phyloP scores from a whole-genome alignment of 2,329 filamentous ascomycete species.

The Colletotrichum sp. region DNA sequence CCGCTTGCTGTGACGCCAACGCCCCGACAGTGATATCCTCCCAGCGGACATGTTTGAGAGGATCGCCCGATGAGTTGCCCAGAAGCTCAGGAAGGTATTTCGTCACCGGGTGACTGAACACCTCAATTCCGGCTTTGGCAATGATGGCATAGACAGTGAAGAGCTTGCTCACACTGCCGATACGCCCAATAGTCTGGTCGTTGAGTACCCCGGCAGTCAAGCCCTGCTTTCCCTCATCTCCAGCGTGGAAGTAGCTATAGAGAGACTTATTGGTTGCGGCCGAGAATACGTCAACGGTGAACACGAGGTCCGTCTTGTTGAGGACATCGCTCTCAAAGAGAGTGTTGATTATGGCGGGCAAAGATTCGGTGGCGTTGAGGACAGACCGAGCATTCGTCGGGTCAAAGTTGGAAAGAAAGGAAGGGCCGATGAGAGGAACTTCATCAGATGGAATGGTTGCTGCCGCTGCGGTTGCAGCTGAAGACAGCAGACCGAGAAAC shows the following conservation, averaged over 20 bases:
- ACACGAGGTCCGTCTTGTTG: neutral
- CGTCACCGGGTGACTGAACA: slow-evolving; percentile 28
- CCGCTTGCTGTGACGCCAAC: slow-evolving; percentile 25
- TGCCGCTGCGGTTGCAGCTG: neutral
- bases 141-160: slow-evolving; percentile 32
- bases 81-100: slow-evolving; percentile 29
- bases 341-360: neutral
- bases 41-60: slow-evolving; percentile 16
- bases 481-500: neutral
- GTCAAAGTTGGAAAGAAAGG: slow-evolving; percentile 24
- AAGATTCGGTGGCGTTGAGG: neutral
- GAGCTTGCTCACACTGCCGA: slow-evolving; percentile 40
- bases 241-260: slow-evolving; percentile 24
- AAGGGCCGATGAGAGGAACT: slow-evolving; percentile 25
- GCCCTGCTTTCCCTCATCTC: neutral
- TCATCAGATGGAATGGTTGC: neutral
- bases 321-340: neutral
- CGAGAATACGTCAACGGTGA: slow-evolving; percentile 29
- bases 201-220: slow-evolving; percentile 24
- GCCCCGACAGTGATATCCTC: slow-evolving; percentile 26
- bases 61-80: neutral
- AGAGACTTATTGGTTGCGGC: slow-evolving; percentile 26
- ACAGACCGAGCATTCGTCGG: neutral
- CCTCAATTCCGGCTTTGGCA: slow-evolving; percentile 21
- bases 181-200: slow-evolving; percentile 37